Percentiles rank a stretch among this genome's conserved stretches.
phyloP scores from a whole-genome alignment of 192 early-diverging fungal genomes.

The Coemansia sp. region DNA sequence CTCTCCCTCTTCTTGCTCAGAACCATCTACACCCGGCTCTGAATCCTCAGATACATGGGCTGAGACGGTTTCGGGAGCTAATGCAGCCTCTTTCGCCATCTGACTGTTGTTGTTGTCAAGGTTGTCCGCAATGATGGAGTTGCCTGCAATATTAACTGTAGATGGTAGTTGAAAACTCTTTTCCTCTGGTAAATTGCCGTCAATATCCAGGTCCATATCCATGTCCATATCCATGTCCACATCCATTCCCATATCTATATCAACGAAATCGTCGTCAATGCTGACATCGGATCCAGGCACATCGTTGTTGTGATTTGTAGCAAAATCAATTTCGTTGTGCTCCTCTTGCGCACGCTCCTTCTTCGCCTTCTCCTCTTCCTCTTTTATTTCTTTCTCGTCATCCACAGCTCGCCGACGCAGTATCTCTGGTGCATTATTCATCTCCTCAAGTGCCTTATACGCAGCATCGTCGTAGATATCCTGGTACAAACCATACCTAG shows the following conservation, averaged over 20 bases:
- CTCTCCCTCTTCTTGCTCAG: not conserved
- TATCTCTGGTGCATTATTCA: constrained; percentile 36
- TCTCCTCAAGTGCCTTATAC: constrained; percentile 33
- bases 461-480: constrained; percentile 41
- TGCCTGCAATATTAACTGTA: not conserved
- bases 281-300: constrained; percentile 16
- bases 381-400: constrained; percentile 10
- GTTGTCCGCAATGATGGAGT: not conserved
- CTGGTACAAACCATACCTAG: constrained; percentile 20
- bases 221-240: constrained; percentile 39
- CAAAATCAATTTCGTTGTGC: not conserved
- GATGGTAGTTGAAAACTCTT: not conserved
- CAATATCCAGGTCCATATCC: constrained; percentile 21
- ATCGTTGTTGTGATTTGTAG: not conserved
- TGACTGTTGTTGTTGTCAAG: not conserved
- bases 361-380: constrained; percentile 10
- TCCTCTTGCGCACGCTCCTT: not conserved
- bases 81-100: not conserved
- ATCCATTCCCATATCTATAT: constrained; percentile 47
- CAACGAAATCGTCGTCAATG: constrained; percentile 43
- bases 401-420: constrained; percentile 26
- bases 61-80: not conserved
- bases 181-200: constrained; percentile 7
- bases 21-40: not conserved
- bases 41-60: too few relatives aligned